phyloP scores from a whole-genome alignment of 2,329 filamentous ascomycete species.

The Malbranchea zuffiana region DNA sequence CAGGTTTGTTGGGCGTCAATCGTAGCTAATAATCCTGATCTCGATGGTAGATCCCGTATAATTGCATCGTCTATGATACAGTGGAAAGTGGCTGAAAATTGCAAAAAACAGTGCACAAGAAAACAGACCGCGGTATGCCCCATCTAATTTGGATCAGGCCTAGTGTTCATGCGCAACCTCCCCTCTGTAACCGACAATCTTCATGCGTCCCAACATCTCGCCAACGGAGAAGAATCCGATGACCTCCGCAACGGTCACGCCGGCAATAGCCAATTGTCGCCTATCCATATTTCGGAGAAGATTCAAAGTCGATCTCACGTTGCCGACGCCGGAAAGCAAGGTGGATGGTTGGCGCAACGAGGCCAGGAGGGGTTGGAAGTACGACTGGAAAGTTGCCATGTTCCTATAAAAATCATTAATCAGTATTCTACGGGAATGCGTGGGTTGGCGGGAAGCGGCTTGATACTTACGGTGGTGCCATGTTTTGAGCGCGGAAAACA shows the following conservation, averaged over 20 bases:
- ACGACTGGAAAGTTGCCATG: slow-evolving; percentile 70
- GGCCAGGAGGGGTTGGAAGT: slow-evolving; percentile 66
- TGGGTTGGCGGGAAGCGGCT: background rate
- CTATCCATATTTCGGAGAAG: slow-evolving; percentile 58
- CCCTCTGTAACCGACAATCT: slow-evolving; percentile 86
- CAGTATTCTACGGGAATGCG: background rate
- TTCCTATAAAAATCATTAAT: slow-evolving; percentile 44
- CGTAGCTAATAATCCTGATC: no score
- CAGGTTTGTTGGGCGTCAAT: no score
- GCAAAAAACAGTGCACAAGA: slow-evolving; percentile 25
- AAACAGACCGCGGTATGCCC: slow-evolving; percentile 20
- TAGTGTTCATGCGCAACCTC: slow-evolving; percentile 42
- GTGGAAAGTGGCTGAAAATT: slow-evolving; percentile 15
- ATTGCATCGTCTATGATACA: slow-evolving; percentile 41
- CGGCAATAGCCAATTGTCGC: slow-evolving; percentile 59
- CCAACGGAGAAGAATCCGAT: slow-evolving; percentile 96
- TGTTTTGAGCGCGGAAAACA: slow-evolving; percentile 77
- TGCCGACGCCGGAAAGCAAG: slow-evolving; percentile 33
- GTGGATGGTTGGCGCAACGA: slow-evolving; percentile 59
- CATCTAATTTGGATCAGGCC: no score
- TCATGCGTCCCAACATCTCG: slow-evolving; percentile 91
- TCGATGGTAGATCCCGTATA: no score
- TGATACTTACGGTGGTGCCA: slow-evolving; percentile 78
- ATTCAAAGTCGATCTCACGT: slow-evolving; percentile 23
- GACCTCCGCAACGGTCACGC: slow-evolving; percentile 72